Base-by-base conservation (phyloP, 2,329 filamentous ascomycete species). In the Fonsecaea erecta region DNA sequence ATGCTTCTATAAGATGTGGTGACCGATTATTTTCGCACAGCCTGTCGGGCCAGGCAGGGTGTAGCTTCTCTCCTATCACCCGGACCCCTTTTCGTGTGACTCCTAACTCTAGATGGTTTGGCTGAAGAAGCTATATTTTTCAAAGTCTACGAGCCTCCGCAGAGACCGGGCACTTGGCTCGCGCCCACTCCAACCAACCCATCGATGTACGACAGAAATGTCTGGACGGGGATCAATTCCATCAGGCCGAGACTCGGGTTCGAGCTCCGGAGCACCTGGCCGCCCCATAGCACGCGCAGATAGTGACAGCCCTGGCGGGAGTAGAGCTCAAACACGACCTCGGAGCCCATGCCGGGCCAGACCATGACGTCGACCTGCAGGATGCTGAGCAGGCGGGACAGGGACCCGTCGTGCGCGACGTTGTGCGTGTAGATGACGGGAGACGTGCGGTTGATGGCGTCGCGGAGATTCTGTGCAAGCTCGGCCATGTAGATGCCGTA, bases 321-420 rank as follows among this genome's bases (percentile, higher is more conserved):
- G 72, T 88, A 93, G 32, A 93, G 74, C 78, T 94, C 91, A 74
- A 93, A 92, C 0, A 93, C 85, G 0, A 94, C 82, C 77, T 94
- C 91, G 9, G 86, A 82, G 0, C 91, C 91, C 90, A 94, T 93
- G 0, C 91, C 91, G 0, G 91, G 91, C 91, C 91, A 94, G 0
- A 92, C 87, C 90, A 94, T 94, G 59, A 81, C 75, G 24, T 92
- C 88, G 1, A 90, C 73, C 77, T 94, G 91, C 73, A 95, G 74
- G 16, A 93, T 83, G 1, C 86, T 86, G 24, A 95, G 79, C 6
- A 94, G 72, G 1, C 86, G 79, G 11, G 88, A 87, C 6, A 93
- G 73, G 2, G 86, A 89, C 2, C 91, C 92, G 71, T 95, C 92
- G 72, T 96, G 91, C 1, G 90, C 91, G 40, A 95, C 83, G 68